Evolutionary conservation across 495 filamentous ascomycete species (phyloP).

Genomic region (Lasiosphaeria hispida): DNA sequence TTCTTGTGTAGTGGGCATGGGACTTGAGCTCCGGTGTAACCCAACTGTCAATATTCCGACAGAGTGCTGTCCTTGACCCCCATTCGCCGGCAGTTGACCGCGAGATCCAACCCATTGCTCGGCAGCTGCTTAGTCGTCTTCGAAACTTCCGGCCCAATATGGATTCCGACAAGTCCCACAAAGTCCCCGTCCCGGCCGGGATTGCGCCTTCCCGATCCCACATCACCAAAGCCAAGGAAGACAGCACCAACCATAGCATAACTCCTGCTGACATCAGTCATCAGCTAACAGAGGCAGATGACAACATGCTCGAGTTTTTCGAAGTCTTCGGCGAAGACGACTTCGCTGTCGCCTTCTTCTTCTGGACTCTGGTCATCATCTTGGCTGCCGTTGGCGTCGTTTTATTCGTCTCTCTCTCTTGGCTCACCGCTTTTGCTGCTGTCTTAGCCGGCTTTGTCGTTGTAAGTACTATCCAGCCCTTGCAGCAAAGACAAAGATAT

Average conservation of each 20-base stretch:
- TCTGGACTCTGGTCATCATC: constrained; percentile 6
- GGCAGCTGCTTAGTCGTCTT: too few relatives aligned
- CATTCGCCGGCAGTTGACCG: too few relatives aligned
- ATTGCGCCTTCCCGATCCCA: neutral
- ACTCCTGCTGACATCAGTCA: too few relatives aligned
- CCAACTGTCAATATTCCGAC: too few relatives aligned
- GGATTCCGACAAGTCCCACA: neutral
- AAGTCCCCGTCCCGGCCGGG: neutral
- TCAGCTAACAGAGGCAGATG: neutral
- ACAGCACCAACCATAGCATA: neutral
- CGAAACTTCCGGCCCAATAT: neutral
- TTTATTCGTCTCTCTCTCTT: constrained; percentile 19
- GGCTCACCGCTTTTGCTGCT: constrained; percentile 12
- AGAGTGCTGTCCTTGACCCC: too few relatives aligned
- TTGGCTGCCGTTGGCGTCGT: constrained; percentile 10
- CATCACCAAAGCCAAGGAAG: neutral
- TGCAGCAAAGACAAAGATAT: neutral
- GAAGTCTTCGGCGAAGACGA: constrained; percentile 11
- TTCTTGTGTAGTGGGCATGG: too few relatives aligned
- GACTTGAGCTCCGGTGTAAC: too few relatives aligned
- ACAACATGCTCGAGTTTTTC: constrained; percentile 2
- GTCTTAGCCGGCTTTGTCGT: constrained; percentile 19
- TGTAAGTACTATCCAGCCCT: constrained; percentile 19
- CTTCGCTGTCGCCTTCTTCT: constrained; percentile 17
- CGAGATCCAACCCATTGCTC: too few relatives aligned